These are phyloP conservation scores for Ilex aquifolium DNA, from an alignment of 257 asterid genomes.

Conservation along the genomic window DNA sequence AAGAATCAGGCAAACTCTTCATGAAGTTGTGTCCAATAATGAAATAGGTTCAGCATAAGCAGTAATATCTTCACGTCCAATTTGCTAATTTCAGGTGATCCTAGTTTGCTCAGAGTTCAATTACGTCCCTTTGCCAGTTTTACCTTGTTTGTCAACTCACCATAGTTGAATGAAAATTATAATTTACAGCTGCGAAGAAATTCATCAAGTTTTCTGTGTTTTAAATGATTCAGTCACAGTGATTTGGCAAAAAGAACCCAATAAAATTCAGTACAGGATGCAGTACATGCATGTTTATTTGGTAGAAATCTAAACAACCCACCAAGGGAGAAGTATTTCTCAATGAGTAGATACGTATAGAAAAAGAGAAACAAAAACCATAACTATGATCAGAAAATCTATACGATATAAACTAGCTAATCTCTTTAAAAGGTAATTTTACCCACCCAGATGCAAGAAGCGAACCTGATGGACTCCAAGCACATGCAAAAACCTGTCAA, in stretches of 20 bases:
- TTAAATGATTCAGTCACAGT: not conserved
- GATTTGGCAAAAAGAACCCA: not conserved
- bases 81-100: no score
- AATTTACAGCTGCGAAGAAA: not conserved
- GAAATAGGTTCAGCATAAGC: no score
- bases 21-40: no score
- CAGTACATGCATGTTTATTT: not conserved
- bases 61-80: no score
- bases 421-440: slow-evolving; percentile 5
- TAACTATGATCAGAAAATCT: not conserved
- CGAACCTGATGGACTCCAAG: slow-evolving; percentile 91
- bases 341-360: not conserved
- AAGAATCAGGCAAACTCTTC: no score
- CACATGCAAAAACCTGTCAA: slow-evolving; percentile 96
- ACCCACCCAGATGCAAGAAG: slow-evolving; percentile 99
- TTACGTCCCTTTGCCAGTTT: no score
- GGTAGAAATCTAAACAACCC: no score
- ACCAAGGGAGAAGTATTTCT: no score
- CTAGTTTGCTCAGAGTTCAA: no score
- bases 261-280: not conserved
- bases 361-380: not conserved
- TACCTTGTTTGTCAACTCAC: no score
- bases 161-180: not conserved
- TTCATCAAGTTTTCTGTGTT: not conserved
- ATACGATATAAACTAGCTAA: slow-evolving; percentile 5